Base-by-base conservation (phyloP, 306 rosid species). In the Inga oerstediana region DNA sequence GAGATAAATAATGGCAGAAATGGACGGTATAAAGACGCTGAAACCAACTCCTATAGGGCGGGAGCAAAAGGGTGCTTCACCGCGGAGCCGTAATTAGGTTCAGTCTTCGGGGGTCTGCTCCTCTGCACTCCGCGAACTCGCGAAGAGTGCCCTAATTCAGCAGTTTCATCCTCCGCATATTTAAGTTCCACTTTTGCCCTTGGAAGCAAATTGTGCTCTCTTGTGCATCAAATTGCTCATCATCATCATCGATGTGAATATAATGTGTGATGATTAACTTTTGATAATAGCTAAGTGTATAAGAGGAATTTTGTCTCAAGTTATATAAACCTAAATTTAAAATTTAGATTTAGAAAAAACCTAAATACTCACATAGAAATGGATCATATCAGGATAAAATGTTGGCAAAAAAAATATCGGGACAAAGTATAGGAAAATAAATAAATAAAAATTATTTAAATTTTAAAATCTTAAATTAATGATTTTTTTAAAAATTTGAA, bases 141-240 rank as follows among this genome's bases (percentile, higher is more conserved):
- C 68, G 70, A 45, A 65, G 79, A n/a, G 43, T 79, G 86, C 84
- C 90, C 90, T 82, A 82, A 41, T 78, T 84, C 43, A 49, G 65
- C 78, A 49, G 12, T 58, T 79, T 12, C 51, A 45, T 54, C 52
- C 72, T 44, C 16, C 8, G 9, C 3, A 0, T n/a, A 16, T 13
- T 0, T 22, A 51, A 75, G 24, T 75, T 85, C 85, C 86, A 41
- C 27, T 39, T 49, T 22, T 79, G 24, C 81, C 88, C 86, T 51
- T 37, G 39, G 17, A 10, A 45, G 10, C 19, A 16, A 45, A 45
- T 43, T 0, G 30, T 15, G 0, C 71, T 5, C 70, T 5, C 11
- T 10, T 4, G 35, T 0, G 34, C 32, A 52, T 52, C 59, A 52
- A 14, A 14, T 49, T 15, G 1, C 20, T 49, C 17, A 14, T 48